Evolutionary conservation across 1,284 basidiomycete genomes (phyloP), one percentile per base, ranked within the genome.

Genomic region (Lignosus rhinocerotis): DNA sequence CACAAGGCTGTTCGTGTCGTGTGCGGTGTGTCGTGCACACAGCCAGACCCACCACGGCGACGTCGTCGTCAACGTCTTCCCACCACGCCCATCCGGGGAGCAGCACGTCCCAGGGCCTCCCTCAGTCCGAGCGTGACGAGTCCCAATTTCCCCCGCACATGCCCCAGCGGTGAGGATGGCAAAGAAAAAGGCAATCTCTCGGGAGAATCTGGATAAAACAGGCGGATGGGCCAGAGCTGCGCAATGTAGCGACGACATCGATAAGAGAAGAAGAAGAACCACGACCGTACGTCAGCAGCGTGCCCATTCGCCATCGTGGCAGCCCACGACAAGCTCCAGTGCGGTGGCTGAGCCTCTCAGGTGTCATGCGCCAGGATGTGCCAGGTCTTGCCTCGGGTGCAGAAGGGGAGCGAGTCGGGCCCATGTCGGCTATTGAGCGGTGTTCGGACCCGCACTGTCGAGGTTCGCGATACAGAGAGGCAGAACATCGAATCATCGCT

Each of bases 341-440:
- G 53, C 58, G 44, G 54, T 52, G 45, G 58, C 55, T 53, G 53
- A 55, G 51, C 43, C 55, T 51, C 33, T 45, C 48, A 39, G 39
- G 50, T 49, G 61, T 63, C 61, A 63, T 45, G 56, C 58, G 61
- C 45, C 48, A n/a, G 31, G 52, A 38, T 43, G 52, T 43, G 56
- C 56, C 61, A 60, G 55, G 61, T 31, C 52, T 55, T 47, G 25
- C 55, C 48, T 49, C 48, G 55, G 56, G 43, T 43, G 51, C 50
- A 57, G 42, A 60, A 49, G 38, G 53, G 53, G 49, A 55, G 58
- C 61, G 55, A 60, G 56, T 58, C 61, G 61, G 61, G 21, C 33
- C 58, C 58, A 58, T 53, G 58, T 63, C 61, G 61, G 61, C 36
- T 42, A 55, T 60, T 60, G 58, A 42, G 59, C 61, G 61, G 56